Conservation (phyloP, 2,329 filamentous ascomycete genomes). For the Blumeriella jaapii region DNA sequence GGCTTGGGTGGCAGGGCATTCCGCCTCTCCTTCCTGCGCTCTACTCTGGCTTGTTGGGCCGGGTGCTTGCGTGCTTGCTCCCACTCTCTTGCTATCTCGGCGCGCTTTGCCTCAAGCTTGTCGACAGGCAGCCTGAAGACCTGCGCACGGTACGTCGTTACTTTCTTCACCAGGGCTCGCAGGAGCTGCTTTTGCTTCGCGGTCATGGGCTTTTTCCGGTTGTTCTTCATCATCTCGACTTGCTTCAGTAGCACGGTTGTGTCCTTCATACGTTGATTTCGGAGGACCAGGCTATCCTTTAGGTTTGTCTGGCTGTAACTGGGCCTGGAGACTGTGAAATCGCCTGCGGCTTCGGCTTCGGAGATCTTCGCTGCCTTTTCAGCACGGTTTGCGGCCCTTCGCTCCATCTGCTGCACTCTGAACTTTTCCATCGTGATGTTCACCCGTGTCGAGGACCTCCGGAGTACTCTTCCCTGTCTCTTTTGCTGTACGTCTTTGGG, state of each 20-base stretch:
- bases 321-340: background rate
- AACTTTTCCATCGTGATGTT: constrained; percentile 16
- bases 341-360: constrained; percentile 15
- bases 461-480: constrained; percentile 14
- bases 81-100: constrained; percentile 1
- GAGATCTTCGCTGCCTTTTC: constrained; percentile 15
- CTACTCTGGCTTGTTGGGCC: background rate
- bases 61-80: constrained; percentile 1
- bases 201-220: constrained; percentile 3
- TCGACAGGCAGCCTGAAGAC: constrained; percentile 1
- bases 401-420: constrained; percentile 14
- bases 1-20: background rate
- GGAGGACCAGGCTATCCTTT: constrained; percentile 4
- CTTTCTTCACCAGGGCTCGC: constrained; percentile 2
- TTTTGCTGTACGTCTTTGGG: constrained; percentile 40
- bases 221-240: constrained; percentile 1
- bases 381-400: constrained; percentile 7
- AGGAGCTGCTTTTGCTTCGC: constrained; percentile 4
- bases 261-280: constrained; percentile 2
- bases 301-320: constrained; percentile 3
- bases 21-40: background rate
- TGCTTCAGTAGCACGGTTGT: constrained; percentile 3
- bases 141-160: background rate
- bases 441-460: constrained; percentile 5
- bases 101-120: constrained; percentile 1